Percentiles rank a stretch among this genome's conserved stretches.
Evolutionary conservation across 306 rosid species (phyloP).

Genomic region (Albizia julibrissin): DNA sequence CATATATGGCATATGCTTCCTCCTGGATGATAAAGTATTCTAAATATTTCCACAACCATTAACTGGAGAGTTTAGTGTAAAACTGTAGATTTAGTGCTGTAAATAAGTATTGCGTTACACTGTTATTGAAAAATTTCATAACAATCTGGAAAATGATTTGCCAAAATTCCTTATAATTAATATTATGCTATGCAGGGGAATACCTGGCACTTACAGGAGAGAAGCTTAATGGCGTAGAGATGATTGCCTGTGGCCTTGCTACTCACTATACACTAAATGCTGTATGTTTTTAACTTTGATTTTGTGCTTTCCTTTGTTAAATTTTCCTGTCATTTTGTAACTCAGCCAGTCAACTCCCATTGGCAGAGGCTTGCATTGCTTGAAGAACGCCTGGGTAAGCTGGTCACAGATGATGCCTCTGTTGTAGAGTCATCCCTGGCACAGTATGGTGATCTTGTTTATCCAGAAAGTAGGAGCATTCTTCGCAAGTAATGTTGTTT

Average conservation of each 20-base stretch:
- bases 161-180: neutral
- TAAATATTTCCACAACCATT: conserved; percentile 16
- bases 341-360: conserved; percentile 38
- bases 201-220: conserved; percentile 96
- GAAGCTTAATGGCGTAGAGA: conserved; percentile 93
- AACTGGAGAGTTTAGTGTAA: conserved; percentile 6
- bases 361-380: conserved; percentile 70
- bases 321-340: conserved; percentile 26
- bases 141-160: conserved; percentile 21
- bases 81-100: conserved; percentile 12
- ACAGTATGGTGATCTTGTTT: conserved; percentile 86
- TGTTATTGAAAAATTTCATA: neutral
- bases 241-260: conserved; percentile 95
- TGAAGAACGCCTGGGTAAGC: conserved; percentile 87
- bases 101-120: conserved; percentile 7
- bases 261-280: conserved; percentile 76
- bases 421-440: conserved; percentile 79
- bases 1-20: conserved; percentile 12
- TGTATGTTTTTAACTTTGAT: conserved; percentile 49
- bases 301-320: conserved; percentile 15
- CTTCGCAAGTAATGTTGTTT: conserved; percentile 69
- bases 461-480: conserved; percentile 70
- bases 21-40: neutral
- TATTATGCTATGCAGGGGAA: conserved; percentile 65
- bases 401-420: conserved; percentile 79